Conservation (phyloP, 1,139 yeast species). For the Blastobotrys petasosporus region DNA sequence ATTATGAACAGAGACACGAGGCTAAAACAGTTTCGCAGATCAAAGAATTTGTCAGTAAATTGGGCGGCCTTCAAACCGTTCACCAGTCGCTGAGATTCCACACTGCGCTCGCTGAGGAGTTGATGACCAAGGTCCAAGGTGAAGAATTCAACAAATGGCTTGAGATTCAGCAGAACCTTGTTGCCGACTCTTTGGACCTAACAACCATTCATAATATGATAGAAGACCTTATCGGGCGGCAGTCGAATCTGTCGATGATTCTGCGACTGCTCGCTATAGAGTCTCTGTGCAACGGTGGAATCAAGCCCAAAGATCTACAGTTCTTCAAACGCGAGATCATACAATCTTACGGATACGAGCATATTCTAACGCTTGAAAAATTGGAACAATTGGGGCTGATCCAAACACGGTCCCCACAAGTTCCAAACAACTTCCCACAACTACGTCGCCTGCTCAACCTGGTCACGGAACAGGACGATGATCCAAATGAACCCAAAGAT, state of each 20-base stretch:
- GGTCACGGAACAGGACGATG: slow-evolving; percentile 31
- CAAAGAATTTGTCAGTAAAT: slow-evolving; percentile 61
- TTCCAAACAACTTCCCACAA: slow-evolving; percentile 28
- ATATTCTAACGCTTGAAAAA: slow-evolving; percentile 37
- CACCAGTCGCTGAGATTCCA: slow-evolving; percentile 71
- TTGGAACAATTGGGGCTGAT: slow-evolving; percentile 40
- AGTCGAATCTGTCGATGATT: slow-evolving; percentile 38
- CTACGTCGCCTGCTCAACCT: slow-evolving; percentile 28
- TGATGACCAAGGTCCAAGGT: slow-evolving; percentile 49
- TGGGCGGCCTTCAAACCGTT: slow-evolving; percentile 60
- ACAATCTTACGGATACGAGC: slow-evolving; percentile 55
- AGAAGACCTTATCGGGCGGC: slow-evolving; percentile 44
- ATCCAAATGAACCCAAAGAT: slow-evolving; percentile 27
- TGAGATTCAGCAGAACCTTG: slow-evolving; percentile 68
- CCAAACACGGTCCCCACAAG: slow-evolving; percentile 30
- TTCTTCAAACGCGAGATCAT: slow-evolving; percentile 45
- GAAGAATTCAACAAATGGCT: slow-evolving; percentile 50
- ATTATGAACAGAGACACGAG: slow-evolving; percentile 57
- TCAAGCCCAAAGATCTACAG: slow-evolving; percentile 54
- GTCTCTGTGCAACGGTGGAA: slow-evolving; percentile 57
- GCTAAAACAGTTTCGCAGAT: slow-evolving; percentile 61
- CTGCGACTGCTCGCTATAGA: slow-evolving; percentile 50
- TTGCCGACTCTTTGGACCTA: slow-evolving; percentile 52
- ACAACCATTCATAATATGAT: slow-evolving; percentile 46
- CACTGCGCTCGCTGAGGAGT: slow-evolving; percentile 66